Evolutionary conservation across 441 rosid species (phyloP).

Genomic region (Kokia cookei): DNA sequence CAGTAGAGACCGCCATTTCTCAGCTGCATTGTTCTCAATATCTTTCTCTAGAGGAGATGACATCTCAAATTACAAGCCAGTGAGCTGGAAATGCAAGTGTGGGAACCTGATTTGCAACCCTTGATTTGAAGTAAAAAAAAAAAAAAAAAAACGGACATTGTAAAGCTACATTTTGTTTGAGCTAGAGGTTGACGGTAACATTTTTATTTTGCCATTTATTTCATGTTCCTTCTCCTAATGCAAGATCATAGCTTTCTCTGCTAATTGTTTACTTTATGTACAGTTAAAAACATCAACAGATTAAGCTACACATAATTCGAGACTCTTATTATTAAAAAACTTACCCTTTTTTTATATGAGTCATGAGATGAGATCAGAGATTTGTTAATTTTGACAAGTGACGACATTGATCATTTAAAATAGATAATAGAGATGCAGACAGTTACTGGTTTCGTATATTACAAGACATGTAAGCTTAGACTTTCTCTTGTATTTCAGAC

Average conservation of each 20-base stretch:
- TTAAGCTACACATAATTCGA: not conserved
- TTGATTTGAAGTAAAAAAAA: constrained; percentile 20
- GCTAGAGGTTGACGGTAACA: not conserved
- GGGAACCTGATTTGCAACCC: constrained; percentile 71
- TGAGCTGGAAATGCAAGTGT: constrained; percentile 97
- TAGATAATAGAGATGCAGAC: not conserved
- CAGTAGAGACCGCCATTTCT: constrained; percentile 15
- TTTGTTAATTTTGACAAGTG: constrained; percentile 6
- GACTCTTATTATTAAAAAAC: not conserved
- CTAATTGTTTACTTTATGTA: not conserved
- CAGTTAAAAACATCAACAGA: not conserved
- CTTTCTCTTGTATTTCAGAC: not conserved
- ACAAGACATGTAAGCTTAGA: constrained; percentile 26
- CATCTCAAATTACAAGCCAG: constrained; percentile 81
- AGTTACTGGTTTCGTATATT: constrained; percentile 33
- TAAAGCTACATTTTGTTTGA: not conserved
- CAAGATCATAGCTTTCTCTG: not conserved
- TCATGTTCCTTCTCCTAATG: not conserved
- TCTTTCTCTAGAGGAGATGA: constrained; percentile 60
- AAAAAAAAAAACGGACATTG: not conserved
- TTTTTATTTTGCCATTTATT: not conserved
- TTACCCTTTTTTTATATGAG: not conserved
- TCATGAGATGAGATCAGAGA: not conserved
- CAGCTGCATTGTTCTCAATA: constrained; percentile 20
- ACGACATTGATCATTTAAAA: constrained; percentile 11